Evolutionary conservation across 768 basidiomycete species (phyloP).

Genomic region (Antrodiella citrinella): DNA sequence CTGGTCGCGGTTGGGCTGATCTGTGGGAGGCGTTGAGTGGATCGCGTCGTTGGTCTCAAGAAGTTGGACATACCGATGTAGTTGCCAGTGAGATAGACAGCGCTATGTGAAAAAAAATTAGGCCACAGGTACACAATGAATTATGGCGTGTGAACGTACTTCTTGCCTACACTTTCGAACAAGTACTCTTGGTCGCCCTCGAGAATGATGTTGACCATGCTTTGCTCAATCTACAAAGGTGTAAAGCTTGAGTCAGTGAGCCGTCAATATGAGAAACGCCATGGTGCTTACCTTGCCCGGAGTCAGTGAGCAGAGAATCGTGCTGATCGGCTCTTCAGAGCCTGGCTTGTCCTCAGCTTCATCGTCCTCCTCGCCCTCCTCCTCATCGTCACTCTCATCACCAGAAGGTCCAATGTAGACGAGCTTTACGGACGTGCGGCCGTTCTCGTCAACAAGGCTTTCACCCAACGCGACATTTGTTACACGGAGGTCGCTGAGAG

Average conservation of each 20-base stretch:
- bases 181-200: slow-evolving; percentile 55
- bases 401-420: slow-evolving; percentile 10
- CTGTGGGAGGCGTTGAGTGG: slow-evolving; percentile 25
- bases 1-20: slow-evolving; percentile 36
- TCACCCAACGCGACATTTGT: slow-evolving; percentile 10
- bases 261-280: too few species aligned
- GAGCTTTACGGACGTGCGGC: slow-evolving; percentile 8
- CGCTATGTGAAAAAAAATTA: slow-evolving; percentile 2
- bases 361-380: slow-evolving; percentile 10
- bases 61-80: slow-evolving; percentile 42
- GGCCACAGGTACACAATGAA: too few species aligned
- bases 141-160: too few species aligned
- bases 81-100: slow-evolving; percentile 9
- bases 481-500: slow-evolving; percentile 7
- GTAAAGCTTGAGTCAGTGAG: not conserved
- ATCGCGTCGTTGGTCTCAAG: slow-evolving; percentile 42
- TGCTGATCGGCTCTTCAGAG: slow-evolving; percentile 25
- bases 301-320: slow-evolving; percentile 71
- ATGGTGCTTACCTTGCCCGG: slow-evolving; percentile 59
- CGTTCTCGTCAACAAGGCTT: slow-evolving; percentile 7
- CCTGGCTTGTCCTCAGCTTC: slow-evolving; percentile 20
- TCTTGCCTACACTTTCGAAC: slow-evolving; percentile 74
- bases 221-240: slow-evolving; percentile 62
- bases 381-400: slow-evolving; percentile 7
- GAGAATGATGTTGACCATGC: slow-evolving; percentile 60